Conservation (phyloP, 1,284 basidiomycete species). For the Trametes polyzona region DNA sequence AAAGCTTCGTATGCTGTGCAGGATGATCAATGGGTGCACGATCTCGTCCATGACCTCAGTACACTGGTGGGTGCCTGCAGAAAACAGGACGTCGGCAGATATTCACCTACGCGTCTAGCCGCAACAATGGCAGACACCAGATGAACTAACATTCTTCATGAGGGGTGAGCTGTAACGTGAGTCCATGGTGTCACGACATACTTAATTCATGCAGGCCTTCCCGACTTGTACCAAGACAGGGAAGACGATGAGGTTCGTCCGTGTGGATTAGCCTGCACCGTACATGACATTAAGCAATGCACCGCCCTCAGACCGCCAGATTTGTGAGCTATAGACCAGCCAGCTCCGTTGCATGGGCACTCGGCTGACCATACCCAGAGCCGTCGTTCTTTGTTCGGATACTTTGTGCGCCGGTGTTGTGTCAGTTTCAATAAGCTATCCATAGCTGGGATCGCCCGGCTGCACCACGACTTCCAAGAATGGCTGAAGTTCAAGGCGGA, state of each 20-base stretch:
- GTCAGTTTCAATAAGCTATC: slow-evolving; percentile 76
- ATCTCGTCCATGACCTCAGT: slow-evolving; percentile 42
- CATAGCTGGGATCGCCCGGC: slow-evolving; percentile 63
- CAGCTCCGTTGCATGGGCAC: background rate
- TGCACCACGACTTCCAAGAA: slow-evolving; percentile 63
- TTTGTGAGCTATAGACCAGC: slow-evolving; percentile 25
- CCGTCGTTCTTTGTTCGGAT: slow-evolving; percentile 79
- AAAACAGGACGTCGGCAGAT: background rate
- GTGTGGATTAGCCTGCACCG: background rate
- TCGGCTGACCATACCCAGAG: slow-evolving; percentile 38
- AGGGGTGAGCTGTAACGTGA: slow-evolving; percentile 42
- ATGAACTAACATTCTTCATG: slow-evolving; percentile 67
- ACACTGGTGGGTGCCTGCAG: slow-evolving; percentile 46
- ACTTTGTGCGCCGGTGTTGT: slow-evolving; percentile 75
- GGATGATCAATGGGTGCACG: slow-evolving; percentile 8
- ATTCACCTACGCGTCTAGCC: slow-evolving; percentile 39
- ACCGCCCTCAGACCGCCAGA: slow-evolving; percentile 16
- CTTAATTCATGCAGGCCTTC: slow-evolving; percentile 12
- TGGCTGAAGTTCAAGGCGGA: slow-evolving; percentile 57
- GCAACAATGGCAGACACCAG: slow-evolving; percentile 52
- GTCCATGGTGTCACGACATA: background rate
- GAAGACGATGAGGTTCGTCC: slow-evolving; percentile 34
- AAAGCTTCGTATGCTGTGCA: slow-evolving; percentile 27
- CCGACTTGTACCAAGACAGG: slow-evolving; percentile 20
- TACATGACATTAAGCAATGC: background rate